Evolutionary conservation across 2,329 filamentous ascomycete genomes (phyloP), one percentile per base, ranked within the genome.

Genomic region (Pestalotiopsis sp.): DNA sequence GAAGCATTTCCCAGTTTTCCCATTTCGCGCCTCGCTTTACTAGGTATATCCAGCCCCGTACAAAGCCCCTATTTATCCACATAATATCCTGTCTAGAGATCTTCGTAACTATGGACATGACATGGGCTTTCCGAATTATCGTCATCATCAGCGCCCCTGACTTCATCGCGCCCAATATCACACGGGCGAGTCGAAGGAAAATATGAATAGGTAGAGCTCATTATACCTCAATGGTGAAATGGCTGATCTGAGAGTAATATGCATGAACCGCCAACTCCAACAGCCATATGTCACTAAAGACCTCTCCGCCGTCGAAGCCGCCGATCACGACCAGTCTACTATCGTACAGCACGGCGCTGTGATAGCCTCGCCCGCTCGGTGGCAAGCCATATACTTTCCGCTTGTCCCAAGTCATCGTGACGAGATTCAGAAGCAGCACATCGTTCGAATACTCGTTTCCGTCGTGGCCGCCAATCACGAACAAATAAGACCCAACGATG

Each of bases 391-490:
- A 92, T 9, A 91, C 87, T 71, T 84, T 87, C 70, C 90, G 84
- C 76, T 85, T 86, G 76, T 92, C 90, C 90, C 90, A 92, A n/a
- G 89, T 86, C 90, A 92, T 92, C 56, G 89, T 92, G 41, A 92
- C 90, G 5, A 92, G 83, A 76, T 92, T 92, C 39, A 92, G 83
- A 65, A 92, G 81, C 68, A 92, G 81, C 61, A 92, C 87, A 73
- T 92, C 90, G 79, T 91, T 91, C 68, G 86, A 89, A 80, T 92
- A 92, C 76, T 92, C 90, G 75, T 86, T 87, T 62, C 90, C 90
- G 77, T 92, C 90, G 79, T 92, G 90, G 31, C 90, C 90, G 61
- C 90, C 90, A 13, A 92, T 85, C 20, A 92, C 88, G 72, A 92
- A 92, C 1, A 92, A 84, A 75, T 92, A 92, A 4, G 88, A 91